Evolutionary conservation across 2,329 filamentous ascomycete species (phyloP).

Genomic region (Talaromyces piceae): DNA sequence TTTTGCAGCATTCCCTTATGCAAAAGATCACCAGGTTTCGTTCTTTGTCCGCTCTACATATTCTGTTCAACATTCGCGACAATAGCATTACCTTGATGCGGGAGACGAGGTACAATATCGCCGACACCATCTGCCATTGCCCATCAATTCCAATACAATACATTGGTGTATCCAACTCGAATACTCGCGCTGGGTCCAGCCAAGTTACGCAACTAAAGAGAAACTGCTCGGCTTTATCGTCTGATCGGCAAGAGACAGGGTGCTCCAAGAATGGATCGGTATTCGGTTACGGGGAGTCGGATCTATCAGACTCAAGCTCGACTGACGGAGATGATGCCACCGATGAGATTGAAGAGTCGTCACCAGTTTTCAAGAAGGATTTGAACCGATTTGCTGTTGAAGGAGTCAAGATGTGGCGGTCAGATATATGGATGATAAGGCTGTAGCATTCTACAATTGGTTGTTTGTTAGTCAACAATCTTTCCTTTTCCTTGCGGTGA

Average conservation of each 20-base stretch:
- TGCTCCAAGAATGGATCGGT: neutral
- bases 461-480: no score
- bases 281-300: neutral
- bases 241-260: neutral
- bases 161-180: conserved; percentile 16
- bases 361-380: neutral
- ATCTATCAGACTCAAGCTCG: neutral
- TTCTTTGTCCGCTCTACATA: conserved; percentile 17
- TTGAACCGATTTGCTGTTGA: conserved; percentile 7
- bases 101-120: conserved; percentile 15
- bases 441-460: neutral
- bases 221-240: neutral
- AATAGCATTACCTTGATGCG: conserved; percentile 13
- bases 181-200: conserved; percentile 7
- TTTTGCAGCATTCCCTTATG: conserved; percentile 17
- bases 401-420: conserved; percentile 20
- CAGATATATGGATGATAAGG: conserved; percentile 16
- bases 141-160: conserved; percentile 16
- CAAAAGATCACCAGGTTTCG: conserved; percentile 15
- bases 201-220: conserved; percentile 3
- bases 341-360: neutral
- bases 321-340: neutral
- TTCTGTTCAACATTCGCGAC: conserved; percentile 13
- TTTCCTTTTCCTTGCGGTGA: neutral
- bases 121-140: conserved; percentile 16